These are phyloP conservation scores for Penicillium desertorum DNA, from an alignment of 495 filamentous ascomycete species.

Conservation along the genomic window DNA sequence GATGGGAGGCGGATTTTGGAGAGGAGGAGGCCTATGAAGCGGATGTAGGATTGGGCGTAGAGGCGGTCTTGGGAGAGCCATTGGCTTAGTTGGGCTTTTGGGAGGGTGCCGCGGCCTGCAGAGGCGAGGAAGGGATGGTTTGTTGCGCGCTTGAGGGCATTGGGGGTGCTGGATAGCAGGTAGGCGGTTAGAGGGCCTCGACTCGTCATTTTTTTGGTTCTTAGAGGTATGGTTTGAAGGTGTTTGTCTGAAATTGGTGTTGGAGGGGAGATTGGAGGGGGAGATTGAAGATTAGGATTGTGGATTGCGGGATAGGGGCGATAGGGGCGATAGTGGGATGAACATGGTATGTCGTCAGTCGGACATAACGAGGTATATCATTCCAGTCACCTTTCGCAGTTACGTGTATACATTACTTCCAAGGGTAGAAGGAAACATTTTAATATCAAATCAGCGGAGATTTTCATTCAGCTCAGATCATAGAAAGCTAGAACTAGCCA, in stretches of 20 bases:
- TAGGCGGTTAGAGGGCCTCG: constrained; percentile 34
- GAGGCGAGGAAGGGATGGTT: constrained; percentile 66
- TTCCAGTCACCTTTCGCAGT: neutral
- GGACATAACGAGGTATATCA: neutral
- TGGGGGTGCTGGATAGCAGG: constrained; percentile 29
- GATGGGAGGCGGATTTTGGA: constrained; percentile 59
- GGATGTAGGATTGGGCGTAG: constrained; percentile 70
- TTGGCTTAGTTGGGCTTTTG: constrained; percentile 54
- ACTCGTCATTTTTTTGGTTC: constrained; percentile 23
- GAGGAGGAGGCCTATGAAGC: constrained; percentile 66
- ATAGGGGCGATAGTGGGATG: constrained; percentile 16
- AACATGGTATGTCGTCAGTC: constrained; percentile 13
- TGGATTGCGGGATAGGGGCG: constrained; percentile 10
- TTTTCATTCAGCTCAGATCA: constrained; percentile 9
- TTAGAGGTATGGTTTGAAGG: neutral
- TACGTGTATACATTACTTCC: neutral
- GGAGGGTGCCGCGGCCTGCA: constrained; percentile 62
- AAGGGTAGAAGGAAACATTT: neutral
- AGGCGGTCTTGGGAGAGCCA: constrained; percentile 78
- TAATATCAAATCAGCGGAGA: constrained; percentile 2
- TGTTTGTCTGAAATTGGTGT: neutral
- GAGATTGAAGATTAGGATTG: neutral
- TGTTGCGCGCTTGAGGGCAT: constrained; percentile 55
- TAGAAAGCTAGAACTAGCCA: neutral
- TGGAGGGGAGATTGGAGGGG: neutral